phyloP scores from a whole-genome alignment of 2,329 filamentous ascomycete genomes.

The Pestalotiopsis sp. region DNA sequence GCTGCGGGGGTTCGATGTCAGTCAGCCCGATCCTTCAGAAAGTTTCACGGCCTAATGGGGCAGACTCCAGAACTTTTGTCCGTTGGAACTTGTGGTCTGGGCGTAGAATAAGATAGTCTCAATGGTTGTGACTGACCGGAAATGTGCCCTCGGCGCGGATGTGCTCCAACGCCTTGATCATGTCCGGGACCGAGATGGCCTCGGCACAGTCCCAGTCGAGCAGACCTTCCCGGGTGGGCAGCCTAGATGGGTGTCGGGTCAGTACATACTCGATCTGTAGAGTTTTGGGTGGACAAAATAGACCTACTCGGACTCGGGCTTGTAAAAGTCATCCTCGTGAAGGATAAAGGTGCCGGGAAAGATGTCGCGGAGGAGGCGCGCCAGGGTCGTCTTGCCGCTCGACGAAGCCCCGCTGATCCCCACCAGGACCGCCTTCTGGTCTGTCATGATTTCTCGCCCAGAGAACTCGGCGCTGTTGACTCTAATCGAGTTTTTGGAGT shows the following conservation, averaged over 20 bases:
- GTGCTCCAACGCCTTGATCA: constrained; percentile 69
- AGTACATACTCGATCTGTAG: neutral
- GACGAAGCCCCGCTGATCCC: constrained; percentile 89
- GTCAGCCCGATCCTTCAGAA: constrained; percentile 3
- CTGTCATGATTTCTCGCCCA: constrained; percentile 17
- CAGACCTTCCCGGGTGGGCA: constrained; percentile 62
- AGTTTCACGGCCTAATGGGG: too few species aligned
- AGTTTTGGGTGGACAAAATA: neutral
- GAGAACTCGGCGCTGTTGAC: neutral
- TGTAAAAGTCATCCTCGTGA: constrained; percentile 97
- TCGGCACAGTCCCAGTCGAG: constrained; percentile 92
- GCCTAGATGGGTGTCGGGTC: constrained; percentile 35
- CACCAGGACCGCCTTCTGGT: constrained; percentile 64
- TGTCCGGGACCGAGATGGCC: constrained; percentile 71
- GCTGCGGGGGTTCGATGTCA: constrained; percentile 33
- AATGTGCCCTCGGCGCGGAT: constrained; percentile 70
- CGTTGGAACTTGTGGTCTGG: constrained; percentile 27
- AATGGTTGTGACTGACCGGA: constrained; percentile 49
- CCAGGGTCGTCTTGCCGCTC: constrained; percentile 92
- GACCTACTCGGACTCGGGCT: constrained; percentile 68
- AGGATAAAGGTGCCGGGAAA: constrained; percentile 81
- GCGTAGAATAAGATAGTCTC: constrained; percentile 13
- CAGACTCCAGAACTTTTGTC: too few species aligned
- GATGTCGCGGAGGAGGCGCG: constrained; percentile 79
- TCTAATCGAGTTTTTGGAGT: neutral